These are phyloP conservation scores for Phytophthora hibernalis DNA, from an alignment of 352 stramenopile genomes.

Conservation along the genomic window DNA sequence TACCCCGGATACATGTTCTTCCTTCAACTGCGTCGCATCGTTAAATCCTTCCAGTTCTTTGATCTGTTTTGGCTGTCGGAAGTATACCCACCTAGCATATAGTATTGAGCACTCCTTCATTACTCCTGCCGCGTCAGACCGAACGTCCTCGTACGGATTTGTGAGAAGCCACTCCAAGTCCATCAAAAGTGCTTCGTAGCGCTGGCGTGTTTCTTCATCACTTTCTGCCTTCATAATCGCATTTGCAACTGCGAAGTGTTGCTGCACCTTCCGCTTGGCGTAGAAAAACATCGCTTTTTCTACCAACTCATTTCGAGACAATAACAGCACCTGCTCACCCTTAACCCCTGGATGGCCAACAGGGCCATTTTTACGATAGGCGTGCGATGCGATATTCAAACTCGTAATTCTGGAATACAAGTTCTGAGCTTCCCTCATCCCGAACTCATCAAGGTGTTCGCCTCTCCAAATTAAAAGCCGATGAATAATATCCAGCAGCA, in stretches of 20 bases:
- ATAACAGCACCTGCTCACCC: constrained; percentile 41
- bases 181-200: constrained; percentile 53
- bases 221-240: constrained; percentile 40
- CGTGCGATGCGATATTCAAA: constrained; percentile 58
- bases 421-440: constrained; percentile 58
- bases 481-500: constrained; percentile 53
- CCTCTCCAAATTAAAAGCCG: constrained; percentile 67
- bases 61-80: constrained; percentile 49
- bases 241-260: constrained; percentile 69
- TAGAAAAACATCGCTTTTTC: constrained; percentile 74
- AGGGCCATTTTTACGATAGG: constrained; percentile 36
- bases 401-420: constrained; percentile 59
- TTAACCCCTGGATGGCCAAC: constrained; percentile 1
- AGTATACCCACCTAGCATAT: constrained; percentile 64
- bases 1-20: constrained; percentile 48
- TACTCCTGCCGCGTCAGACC: constrained; percentile 42
- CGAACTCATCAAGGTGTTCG: constrained; percentile 49
- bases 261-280: constrained; percentile 58
- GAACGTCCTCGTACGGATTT: constrained; percentile 66
- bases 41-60: constrained; percentile 51
- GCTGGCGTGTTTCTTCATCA: constrained; percentile 20
- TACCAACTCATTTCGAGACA: constrained; percentile 76
- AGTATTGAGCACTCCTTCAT: constrained; percentile 63
- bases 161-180: constrained; percentile 63
- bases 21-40: constrained; percentile 40